These are phyloP conservation scores for Fusarium sp. DNA, from an alignment of 2,329 filamentous ascomycete species.

Conservation along the genomic window DNA sequence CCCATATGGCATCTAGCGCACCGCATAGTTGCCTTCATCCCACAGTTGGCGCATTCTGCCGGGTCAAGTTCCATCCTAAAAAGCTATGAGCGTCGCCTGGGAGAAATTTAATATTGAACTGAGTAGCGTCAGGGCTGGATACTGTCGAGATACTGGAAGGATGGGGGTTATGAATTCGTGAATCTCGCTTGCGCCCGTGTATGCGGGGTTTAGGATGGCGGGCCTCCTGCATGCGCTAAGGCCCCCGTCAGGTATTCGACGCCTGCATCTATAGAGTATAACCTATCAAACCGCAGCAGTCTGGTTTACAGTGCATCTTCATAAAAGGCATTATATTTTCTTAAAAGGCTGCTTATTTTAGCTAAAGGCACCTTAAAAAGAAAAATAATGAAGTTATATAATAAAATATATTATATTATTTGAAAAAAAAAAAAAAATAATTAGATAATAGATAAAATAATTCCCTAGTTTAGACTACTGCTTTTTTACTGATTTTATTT, in stretches of 20 bases:
- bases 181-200: not conserved
- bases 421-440: too few relatives aligned
- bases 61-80: not conserved
- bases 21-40: not conserved
- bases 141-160: not conserved
- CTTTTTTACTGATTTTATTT: too few relatives aligned
- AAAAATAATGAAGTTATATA: too few relatives aligned
- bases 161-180: not conserved
- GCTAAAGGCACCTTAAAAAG: too few relatives aligned
- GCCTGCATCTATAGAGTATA: not conserved
- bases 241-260: rapidly evolving
- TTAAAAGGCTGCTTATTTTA: too few relatives aligned
- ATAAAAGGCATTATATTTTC: too few relatives aligned
- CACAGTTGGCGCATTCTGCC: not conserved
- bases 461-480: too few relatives aligned
- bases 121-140: not conserved
- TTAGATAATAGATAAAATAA: too few relatives aligned
- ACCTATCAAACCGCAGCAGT: not conserved
- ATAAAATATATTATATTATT: too few relatives aligned
- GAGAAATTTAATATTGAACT: not conserved
- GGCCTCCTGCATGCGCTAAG: not conserved
- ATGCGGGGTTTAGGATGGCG: not conserved
- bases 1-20: not conserved
- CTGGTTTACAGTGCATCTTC: too few relatives aligned
- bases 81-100: too few relatives aligned